Evolutionary conservation across 1,139 yeast genomes (phyloP).

Genomic region (Yamadazyma friedrichii): DNA sequence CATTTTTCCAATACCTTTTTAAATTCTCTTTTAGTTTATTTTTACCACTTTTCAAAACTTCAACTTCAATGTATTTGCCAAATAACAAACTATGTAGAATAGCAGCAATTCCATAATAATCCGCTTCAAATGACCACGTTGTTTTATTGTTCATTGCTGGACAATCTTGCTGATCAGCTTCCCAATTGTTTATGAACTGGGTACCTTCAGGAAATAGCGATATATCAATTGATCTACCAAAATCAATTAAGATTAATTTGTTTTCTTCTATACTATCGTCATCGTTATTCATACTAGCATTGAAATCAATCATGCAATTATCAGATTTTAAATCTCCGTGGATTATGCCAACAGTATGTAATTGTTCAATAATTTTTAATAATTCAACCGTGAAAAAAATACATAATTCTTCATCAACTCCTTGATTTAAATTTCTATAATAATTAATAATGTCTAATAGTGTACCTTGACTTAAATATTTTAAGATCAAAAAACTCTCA

Average conservation of each 20-base stretch:
- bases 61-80: slow-evolving; percentile 59
- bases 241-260: slow-evolving; percentile 73
- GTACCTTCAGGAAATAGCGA: slow-evolving; percentile 51
- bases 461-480: slow-evolving; percentile 74
- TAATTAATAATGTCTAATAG: slow-evolving; percentile 68
- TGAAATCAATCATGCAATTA: slow-evolving; percentile 75
- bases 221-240: slow-evolving; percentile 80
- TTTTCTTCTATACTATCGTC: slow-evolving; percentile 49
- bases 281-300: slow-evolving; percentile 23
- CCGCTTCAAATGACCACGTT: slow-evolving; percentile 81
- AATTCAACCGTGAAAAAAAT: slow-evolving; percentile 66
- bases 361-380: slow-evolving; percentile 54
- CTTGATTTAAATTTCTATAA: slow-evolving; percentile 28
- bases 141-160: slow-evolving; percentile 61
- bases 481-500: slow-evolving; percentile 72
- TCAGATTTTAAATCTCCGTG: slow-evolving; percentile 90
- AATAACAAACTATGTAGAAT: slow-evolving; percentile 71
- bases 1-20: slow-evolving; percentile 77
- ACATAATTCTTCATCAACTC: slow-evolving; percentile 60
- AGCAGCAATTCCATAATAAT: slow-evolving; percentile 81
- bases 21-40: slow-evolving; percentile 44
- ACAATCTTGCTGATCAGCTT: slow-evolving; percentile 72
- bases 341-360: slow-evolving; percentile 66
- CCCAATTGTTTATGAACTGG: slow-evolving; percentile 62
- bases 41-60: slow-evolving; percentile 20